Base-by-base conservation (phyloP, 495 filamentous ascomycete genomes). In the Penicillium subrubescens region DNA sequence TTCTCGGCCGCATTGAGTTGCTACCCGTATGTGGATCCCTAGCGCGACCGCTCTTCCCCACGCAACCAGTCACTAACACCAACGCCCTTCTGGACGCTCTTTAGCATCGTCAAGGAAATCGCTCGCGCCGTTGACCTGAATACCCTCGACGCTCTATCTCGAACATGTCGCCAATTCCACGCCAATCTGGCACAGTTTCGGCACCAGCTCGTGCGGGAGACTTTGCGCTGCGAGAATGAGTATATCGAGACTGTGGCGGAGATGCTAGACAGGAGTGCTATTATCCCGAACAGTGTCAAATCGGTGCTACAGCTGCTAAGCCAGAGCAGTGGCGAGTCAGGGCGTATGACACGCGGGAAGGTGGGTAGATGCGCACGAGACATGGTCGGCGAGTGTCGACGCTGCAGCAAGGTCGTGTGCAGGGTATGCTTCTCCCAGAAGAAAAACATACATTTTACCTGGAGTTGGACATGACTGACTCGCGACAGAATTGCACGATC, bases 1-100 rank as follows among this genome's bases (percentile, higher is more conserved):
- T 89, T 94, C 80, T 90, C 92, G 34, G 84, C 86, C 71, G 89
- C 91, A 66, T 81, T 97, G 78, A 88, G 88, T 67, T 95, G 92
- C 80, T 97, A 97, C 84, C 93, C 93, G 93, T 97, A 82, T 75
- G 85, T 75, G 35, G 65, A 46, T 54, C 23, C 52, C 27, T 53
- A 35, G 39, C 46, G 25, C 44, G 51, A 46, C 34, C 44, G 19
- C 19, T 23, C 41, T 29, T 68, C 48, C 64, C 52, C 62, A 61
- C 67, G 31, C 63, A 21, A 27, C 46, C 44, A 59, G 59, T 58
- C 67, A 53, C 67, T 61, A 50, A 71, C 54, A 44, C 10, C 8
- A 7, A 29, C 29, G 6, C 51, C 27, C 27, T 14, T 19, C 21
- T 17, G 48, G 48, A 10, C 15, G 29, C 3, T 10, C 56, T 29